Evolutionary conservation across 768 basidiomycete genomes (phyloP).

Genomic region (Hygrophoropsis aurantiaca): DNA sequence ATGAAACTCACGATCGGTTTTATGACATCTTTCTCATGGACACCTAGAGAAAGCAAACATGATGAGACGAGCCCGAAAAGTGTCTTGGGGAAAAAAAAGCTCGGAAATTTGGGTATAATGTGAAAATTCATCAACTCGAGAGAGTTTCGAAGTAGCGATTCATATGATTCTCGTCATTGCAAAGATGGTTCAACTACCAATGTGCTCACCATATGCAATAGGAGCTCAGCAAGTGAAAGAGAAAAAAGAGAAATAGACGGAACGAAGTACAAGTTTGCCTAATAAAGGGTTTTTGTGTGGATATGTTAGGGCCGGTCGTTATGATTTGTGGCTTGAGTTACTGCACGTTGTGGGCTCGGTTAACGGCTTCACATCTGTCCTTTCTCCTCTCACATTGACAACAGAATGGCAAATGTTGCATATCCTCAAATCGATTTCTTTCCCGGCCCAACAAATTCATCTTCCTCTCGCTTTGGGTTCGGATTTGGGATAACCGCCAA

Average conservation of each 20-base stretch:
- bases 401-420: slow-evolving; percentile 71
- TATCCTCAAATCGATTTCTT: slow-evolving; percentile 66
- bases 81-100: slow-evolving; percentile 25
- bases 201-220: slow-evolving; percentile 31
- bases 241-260: slow-evolving; percentile 6
- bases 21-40: no score
- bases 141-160: slow-evolving; percentile 89
- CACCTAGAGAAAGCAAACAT: no score
- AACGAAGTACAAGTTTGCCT: slow-evolving; percentile 15
- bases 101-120: slow-evolving; percentile 95
- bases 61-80: no score
- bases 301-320: slow-evolving; percentile 41
- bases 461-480: slow-evolving; percentile 68
- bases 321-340: slow-evolving; percentile 9
- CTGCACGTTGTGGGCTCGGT: slow-evolving; percentile 2
- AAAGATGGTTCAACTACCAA: slow-evolving; percentile 8
- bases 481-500: slow-evolving; percentile 62
- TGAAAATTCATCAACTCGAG: slow-evolving; percentile 61
- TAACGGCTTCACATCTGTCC: slow-evolving; percentile 15
- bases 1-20: slow-evolving; percentile 37
- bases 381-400: slow-evolving; percentile 13
- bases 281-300: slow-evolving; percentile 12
- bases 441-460: slow-evolving; percentile 55
- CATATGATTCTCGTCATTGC: slow-evolving; percentile 64
- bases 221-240: neutral